These are phyloP conservation scores for Avicennia marina DNA, from an alignment of 257 asterid species.

Conservation along the genomic window DNA sequence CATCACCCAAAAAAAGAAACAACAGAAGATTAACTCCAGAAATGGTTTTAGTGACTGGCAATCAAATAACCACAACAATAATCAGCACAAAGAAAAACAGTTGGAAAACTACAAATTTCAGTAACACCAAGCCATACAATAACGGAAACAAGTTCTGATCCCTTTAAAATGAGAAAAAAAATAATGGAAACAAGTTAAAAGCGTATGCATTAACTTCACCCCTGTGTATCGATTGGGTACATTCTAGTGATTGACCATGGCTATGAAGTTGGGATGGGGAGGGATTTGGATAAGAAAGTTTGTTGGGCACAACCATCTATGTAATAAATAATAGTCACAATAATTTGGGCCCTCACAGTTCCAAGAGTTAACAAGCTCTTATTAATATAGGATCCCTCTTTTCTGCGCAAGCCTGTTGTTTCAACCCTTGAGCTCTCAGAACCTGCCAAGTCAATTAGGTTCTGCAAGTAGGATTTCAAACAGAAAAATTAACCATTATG, in stretches of 20 bases:
- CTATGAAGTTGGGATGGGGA: slow-evolving; percentile 9
- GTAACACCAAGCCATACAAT: slow-evolving; percentile 4
- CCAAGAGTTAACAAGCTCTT: slow-evolving; percentile 99
- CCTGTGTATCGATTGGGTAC: background rate
- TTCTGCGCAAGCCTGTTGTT: slow-evolving; percentile 88
- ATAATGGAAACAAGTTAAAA: no score
- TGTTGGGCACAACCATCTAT: slow-evolving; percentile 23
- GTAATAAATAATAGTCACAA: slow-evolving; percentile 31
- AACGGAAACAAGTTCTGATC: no score
- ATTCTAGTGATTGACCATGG: slow-evolving; percentile 2
- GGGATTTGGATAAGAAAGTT: slow-evolving; percentile 1
- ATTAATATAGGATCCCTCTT: slow-evolving; percentile 96
- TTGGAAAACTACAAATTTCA: background rate
- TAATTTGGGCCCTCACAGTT: slow-evolving; percentile 72
- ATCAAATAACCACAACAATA: slow-evolving; percentile 3
- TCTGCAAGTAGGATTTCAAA: slow-evolving; percentile 53
- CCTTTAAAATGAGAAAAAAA: no score
- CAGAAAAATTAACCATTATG: slow-evolving; percentile 15
- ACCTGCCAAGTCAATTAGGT: slow-evolving; percentile 99
- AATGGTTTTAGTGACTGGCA: slow-evolving; percentile 6
- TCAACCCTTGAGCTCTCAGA: slow-evolving; percentile 97
- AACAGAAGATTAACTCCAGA: slow-evolving; percentile 7
- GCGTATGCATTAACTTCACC: background rate
- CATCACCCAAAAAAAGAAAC: slow-evolving; percentile 7
- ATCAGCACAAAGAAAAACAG: slow-evolving; percentile 4